These are phyloP conservation scores for Colletotrichum coccodes DNA, from an alignment of 2,329 filamentous ascomycete genomes.

Conservation along the genomic window DNA sequence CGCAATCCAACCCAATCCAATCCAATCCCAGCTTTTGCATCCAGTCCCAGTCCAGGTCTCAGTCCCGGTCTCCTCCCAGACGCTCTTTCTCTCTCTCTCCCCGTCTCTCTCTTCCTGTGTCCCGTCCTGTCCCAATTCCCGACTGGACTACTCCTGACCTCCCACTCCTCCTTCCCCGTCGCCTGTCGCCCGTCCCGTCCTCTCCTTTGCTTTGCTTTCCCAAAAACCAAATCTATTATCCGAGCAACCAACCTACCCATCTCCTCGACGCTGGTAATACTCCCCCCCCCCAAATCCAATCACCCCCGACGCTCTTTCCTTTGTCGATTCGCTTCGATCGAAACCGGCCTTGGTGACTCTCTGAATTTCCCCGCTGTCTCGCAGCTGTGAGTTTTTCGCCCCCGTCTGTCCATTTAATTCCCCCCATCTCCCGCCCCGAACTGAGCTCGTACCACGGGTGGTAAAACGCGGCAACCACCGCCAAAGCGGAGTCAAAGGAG, in stretches of 20 bases:
- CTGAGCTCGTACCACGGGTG: constrained; percentile 29
- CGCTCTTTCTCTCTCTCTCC: not conserved
- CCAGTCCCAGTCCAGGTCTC: not conserved
- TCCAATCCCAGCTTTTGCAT: constrained; percentile 14
- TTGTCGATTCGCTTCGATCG: constrained; percentile 36
- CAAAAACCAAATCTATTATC: constrained; percentile 33
- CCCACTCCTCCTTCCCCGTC: constrained; percentile 22
- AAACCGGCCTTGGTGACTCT: constrained; percentile 30
- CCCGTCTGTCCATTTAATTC: constrained; percentile 24
- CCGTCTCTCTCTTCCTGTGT: not conserved
- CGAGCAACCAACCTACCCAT: constrained; percentile 29
- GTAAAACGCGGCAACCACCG: constrained; percentile 31
- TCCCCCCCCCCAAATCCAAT: constrained; percentile 24
- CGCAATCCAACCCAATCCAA: constrained; percentile 30
- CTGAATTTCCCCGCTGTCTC: constrained; percentile 21
- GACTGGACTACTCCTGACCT: constrained; percentile 8
- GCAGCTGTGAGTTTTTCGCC: constrained; percentile 27
- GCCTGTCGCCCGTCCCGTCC: constrained; percentile 26
- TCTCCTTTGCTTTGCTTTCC: constrained; percentile 34
- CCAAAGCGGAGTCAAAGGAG: constrained; percentile 33
- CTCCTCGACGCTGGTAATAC: constrained; percentile 28
- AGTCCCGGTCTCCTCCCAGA: not conserved
- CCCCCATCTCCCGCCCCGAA: constrained; percentile 23
- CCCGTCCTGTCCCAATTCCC: not conserved
- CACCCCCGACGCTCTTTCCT: constrained; percentile 35